These are phyloP conservation scores for Cordyceps militaris DNA, from an alignment of 2,329 filamentous ascomycete species.

Conservation along the genomic window DNA sequence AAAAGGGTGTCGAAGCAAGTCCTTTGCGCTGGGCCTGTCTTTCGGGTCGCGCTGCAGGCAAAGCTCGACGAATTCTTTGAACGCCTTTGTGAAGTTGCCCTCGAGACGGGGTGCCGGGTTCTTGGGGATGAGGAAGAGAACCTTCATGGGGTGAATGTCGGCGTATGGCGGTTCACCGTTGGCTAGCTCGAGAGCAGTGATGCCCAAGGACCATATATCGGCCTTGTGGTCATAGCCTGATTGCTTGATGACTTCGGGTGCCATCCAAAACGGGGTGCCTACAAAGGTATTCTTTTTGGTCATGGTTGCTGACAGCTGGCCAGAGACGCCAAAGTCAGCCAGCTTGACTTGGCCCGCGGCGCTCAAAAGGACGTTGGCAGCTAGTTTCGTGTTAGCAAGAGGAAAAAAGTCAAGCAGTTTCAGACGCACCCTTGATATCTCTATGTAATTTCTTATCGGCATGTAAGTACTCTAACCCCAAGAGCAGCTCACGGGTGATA, in stretches of 20 bases:
- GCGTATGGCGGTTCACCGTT: constrained; percentile 91
- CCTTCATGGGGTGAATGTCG: constrained; percentile 98
- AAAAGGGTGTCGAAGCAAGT: constrained; percentile 84
- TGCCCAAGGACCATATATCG: constrained; percentile 94
- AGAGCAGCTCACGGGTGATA: constrained; percentile 80
- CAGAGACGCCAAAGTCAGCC: constrained; percentile 94
- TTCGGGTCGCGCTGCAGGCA: constrained; percentile 85
- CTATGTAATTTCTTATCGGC: constrained; percentile 92
- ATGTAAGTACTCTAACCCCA: constrained; percentile 89
- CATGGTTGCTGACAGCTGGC: constrained; percentile 94
- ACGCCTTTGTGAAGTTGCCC: constrained; percentile 72
- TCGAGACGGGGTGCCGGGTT: constrained; percentile 78
- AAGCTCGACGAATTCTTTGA: constrained; percentile 77
- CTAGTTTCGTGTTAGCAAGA: constrained; percentile 35
- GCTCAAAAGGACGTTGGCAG: constrained; percentile 85
- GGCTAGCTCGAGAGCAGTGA: constrained; percentile 86
- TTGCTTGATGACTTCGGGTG: constrained; percentile 96
- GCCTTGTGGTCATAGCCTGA: constrained; percentile 97
- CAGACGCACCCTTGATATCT: constrained; percentile 75
- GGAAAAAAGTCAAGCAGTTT: not conserved
- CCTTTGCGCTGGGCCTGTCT: constrained; percentile 78
- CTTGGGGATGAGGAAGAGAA: constrained; percentile 92
- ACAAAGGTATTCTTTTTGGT: constrained; percentile 99
- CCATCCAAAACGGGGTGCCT: constrained; percentile 99
- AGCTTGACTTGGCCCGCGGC: constrained; percentile 93